Conservation (phyloP, 1,284 basidiomycete species). For the Cryptococcus sp. region DNA sequence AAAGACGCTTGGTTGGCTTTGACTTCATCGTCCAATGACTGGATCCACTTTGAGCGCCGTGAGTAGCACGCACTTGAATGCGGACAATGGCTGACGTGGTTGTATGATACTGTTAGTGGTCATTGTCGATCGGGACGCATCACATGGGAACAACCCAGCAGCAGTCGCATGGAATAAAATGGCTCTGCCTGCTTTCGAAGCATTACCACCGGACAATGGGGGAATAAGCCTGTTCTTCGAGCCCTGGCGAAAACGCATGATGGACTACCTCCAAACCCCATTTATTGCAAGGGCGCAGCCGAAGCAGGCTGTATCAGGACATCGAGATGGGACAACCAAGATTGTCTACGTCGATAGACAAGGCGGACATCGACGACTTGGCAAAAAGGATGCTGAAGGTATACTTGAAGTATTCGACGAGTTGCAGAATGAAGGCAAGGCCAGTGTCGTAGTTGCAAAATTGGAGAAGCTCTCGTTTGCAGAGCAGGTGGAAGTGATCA, state of each 20-base stretch:
- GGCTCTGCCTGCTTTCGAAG: slow-evolving; percentile 25
- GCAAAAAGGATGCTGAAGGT: slow-evolving; percentile 14
- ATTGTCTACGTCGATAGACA: slow-evolving; percentile 41
- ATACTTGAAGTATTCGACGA: slow-evolving; percentile 19
- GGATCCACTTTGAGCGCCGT: neutral
- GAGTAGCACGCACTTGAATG: neutral
- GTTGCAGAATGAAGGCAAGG: slow-evolving; percentile 14
- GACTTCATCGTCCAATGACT: neutral
- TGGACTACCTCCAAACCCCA: neutral
- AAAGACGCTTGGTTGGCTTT: no score
- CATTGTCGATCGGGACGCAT: slow-evolving; percentile 35
- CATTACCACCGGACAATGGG: slow-evolving; percentile 7
- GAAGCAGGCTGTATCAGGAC: neutral
- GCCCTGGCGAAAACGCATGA: neutral
- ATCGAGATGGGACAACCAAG: slow-evolving; percentile 10
- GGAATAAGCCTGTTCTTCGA: slow-evolving; percentile 1
- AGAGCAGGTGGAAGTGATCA: slow-evolving; percentile 14
- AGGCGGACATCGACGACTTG: slow-evolving; percentile 20
- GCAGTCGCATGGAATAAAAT: slow-evolving; percentile 37
- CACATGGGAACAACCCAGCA: slow-evolving; percentile 28
- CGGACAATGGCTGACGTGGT: neutral
- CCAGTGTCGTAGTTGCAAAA: slow-evolving; percentile 16
- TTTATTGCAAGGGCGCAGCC: neutral
- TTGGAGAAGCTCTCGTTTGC: slow-evolving; percentile 16
- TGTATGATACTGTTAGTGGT: slow-evolving; percentile 17